Base-by-base conservation (phyloP, 768 basidiomycete species). In the Dentipellis sp. region DNA sequence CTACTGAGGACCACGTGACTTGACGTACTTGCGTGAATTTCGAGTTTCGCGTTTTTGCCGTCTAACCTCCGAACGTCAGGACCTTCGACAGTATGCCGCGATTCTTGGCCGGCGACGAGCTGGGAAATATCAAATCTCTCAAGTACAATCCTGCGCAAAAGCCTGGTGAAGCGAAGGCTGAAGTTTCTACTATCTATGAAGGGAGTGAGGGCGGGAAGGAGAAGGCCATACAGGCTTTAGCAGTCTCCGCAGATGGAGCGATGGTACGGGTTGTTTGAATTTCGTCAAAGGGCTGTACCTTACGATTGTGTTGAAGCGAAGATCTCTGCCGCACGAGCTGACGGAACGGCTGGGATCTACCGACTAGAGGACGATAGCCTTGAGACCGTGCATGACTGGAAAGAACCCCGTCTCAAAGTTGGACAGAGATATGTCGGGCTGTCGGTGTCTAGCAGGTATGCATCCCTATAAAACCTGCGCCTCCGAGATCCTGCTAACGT, bases 21-120 rank as follows among this genome's bases (percentile, higher is more conserved):
- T 45, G n/a, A 45, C n/a, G 17, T 16, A 45, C n/a, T 45, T 17
- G n/a, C n/a, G 3, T 6, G 29, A n/a, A 45, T 45, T 45, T 45
- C 42, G 16, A 29, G n/a, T 45, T 45, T 14, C 42, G 42, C 17
- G 29, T 45, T 10, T 10, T 17, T n/a, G 42, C 14, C 14, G n/a
- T 45, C 39, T 14, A 14, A 29, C 42, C n/a, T 45, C 42, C 9
- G 19, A n/a, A 19, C 42, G n/a, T 45, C 14, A 14, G 17, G 8
- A 17, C 10, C 42, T 51, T 10, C 50, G 9, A 16, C 45, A 61
- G 57, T 52, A 89, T 88, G 85, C 71, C 80, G 66, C 79, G 78
- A 56, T 90, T 91, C 69, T 70, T 89, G 52, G 68, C 81, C 47
- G 91, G 88, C 59, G 91, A 92, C 70, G 85, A 89, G 60, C 80